phyloP scores from a whole-genome alignment of 768 basidiomycete species.

The Russula abietina region DNA sequence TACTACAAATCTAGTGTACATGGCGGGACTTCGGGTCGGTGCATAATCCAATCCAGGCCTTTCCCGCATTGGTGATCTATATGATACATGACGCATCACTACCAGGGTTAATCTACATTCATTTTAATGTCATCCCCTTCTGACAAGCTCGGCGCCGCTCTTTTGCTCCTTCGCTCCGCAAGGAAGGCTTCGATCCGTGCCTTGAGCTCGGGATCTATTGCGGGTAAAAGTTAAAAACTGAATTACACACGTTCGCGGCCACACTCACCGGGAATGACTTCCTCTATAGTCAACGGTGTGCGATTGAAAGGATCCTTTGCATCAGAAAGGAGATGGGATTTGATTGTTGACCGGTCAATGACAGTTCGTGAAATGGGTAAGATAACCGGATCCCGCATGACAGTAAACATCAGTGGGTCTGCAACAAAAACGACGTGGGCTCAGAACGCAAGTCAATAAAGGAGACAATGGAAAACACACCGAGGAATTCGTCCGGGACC shows the following conservation, averaged over 20 bases:
- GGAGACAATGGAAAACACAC: slow-evolving; percentile 39
- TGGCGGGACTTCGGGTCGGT: neutral
- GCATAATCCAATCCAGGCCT: neutral
- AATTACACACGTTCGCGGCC: neutral
- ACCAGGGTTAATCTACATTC: slow-evolving; percentile 7
- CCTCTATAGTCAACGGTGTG: slow-evolving; percentile 68
- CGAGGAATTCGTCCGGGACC: slow-evolving; percentile 90
- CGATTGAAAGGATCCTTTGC: slow-evolving; percentile 95
- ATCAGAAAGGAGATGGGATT: slow-evolving; percentile 88
- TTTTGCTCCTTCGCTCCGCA: slow-evolving; percentile 45
- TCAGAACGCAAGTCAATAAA: slow-evolving; percentile 12
- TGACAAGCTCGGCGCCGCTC: slow-evolving; percentile 24
- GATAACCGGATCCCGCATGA: slow-evolving; percentile 94
- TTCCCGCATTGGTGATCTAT: slow-evolving; percentile 7
- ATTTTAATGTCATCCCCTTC: slow-evolving; percentile 12
- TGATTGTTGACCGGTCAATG: slow-evolving; percentile 89
- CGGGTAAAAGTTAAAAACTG: neutral
- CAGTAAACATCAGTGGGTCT: slow-evolving; percentile 86
- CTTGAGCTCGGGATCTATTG: slow-evolving; percentile 61
- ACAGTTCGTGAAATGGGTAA: slow-evolving; percentile 76
- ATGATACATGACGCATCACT: neutral
- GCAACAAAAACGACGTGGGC: slow-evolving; percentile 17
- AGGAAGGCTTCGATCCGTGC: slow-evolving; percentile 68
- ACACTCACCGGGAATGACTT: slow-evolving; percentile 65
- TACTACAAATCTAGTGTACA: neutral